Conservation (phyloP, 495 filamentous ascomycete genomes). For the Cryomyces antarcticus region DNA sequence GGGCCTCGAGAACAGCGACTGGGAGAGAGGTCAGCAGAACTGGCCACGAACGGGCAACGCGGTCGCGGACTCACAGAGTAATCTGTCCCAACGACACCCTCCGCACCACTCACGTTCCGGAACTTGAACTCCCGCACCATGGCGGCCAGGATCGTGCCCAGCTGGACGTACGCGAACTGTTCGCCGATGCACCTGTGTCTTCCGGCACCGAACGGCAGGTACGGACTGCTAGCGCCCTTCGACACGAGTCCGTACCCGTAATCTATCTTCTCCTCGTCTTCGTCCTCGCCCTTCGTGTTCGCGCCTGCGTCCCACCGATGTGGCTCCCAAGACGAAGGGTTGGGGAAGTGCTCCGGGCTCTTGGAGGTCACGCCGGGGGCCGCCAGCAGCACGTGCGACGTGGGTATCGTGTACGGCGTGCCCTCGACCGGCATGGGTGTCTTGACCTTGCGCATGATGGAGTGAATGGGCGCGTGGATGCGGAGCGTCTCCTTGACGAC, state of each 20-base stretch:
- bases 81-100: constrained; percentile 62
- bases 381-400: constrained; percentile 54
- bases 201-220: constrained; percentile 87
- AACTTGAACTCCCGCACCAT: constrained; percentile 61
- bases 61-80: constrained; percentile 41
- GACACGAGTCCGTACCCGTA: constrained; percentile 87
- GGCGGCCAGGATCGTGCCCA: constrained; percentile 65
- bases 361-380: constrained; percentile 60
- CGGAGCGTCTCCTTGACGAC: constrained; percentile 42
- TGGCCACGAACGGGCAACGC: not conserved
- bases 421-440: constrained; percentile 45
- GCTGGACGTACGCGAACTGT: constrained; percentile 87
- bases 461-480: constrained; percentile 44
- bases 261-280: constrained; percentile 58
- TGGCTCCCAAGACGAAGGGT: constrained; percentile 67
- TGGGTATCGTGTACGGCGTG: constrained; percentile 60
- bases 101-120: constrained; percentile 42
- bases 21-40: not conserved
- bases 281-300: constrained; percentile 31
- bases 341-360: constrained; percentile 54
- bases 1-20: constrained; percentile 11
- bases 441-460: constrained; percentile 40
- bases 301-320: constrained; percentile 55
- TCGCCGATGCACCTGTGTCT: constrained; percentile 91
- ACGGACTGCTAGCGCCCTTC: constrained; percentile 72